phyloP scores from a whole-genome alignment of 176 grass and related monocot species.

The Themeda triandra region DNA sequence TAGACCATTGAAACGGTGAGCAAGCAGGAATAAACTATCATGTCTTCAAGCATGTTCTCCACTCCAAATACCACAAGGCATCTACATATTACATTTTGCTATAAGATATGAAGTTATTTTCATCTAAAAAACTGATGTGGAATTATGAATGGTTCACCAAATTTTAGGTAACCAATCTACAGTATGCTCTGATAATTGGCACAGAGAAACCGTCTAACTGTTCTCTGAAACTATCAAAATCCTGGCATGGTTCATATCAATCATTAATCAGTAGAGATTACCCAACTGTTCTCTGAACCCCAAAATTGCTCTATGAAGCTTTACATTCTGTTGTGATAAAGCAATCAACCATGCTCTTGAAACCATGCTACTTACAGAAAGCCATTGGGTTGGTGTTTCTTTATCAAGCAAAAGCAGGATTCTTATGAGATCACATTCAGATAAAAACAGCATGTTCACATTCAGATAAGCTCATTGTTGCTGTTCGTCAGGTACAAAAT shows the following conservation, averaged over 20 bases:
- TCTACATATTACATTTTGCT: too few species aligned
- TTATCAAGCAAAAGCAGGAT: too few species aligned
- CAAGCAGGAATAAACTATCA: too few species aligned
- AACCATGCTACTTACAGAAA: background rate
- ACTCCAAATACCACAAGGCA: too few species aligned
- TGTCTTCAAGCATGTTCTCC: too few species aligned
- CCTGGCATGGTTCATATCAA: background rate
- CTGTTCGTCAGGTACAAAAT: too few species aligned
- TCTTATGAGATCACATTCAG: too few species aligned
- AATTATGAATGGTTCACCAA: slow-evolving; percentile 7
- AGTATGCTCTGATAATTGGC: background rate
- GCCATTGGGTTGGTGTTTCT: too few species aligned
- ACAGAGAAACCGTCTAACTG: background rate
- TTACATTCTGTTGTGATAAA: background rate
- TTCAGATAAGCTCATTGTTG: too few species aligned
- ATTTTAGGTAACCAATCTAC: background rate
- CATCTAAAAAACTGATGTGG: background rate
- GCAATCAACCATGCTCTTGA: background rate
- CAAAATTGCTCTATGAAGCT: background rate
- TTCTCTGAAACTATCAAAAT: background rate
- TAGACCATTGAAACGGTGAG: too few species aligned
- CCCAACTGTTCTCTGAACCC: background rate
- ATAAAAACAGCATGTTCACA: too few species aligned
- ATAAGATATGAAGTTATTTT: background rate
- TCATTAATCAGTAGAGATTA: background rate